These are phyloP conservation scores for Mycena haematopus DNA, from an alignment of 768 basidiomycete species.

Conservation along the genomic window DNA sequence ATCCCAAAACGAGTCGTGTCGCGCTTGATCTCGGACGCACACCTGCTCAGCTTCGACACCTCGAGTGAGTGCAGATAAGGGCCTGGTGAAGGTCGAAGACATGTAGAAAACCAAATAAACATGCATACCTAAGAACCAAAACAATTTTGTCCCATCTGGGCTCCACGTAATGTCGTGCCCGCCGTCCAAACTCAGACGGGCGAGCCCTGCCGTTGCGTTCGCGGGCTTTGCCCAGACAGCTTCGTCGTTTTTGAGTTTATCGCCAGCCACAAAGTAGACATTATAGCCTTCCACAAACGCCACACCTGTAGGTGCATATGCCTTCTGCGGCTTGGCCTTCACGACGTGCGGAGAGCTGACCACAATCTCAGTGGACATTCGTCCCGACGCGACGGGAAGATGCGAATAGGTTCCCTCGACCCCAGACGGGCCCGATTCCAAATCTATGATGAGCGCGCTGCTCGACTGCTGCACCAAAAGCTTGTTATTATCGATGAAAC, in stretches of 20 bases:
- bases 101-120: background rate
- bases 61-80: conserved; percentile 70
- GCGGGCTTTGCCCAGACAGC: conserved; percentile 74
- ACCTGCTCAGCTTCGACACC: conserved; percentile 56
- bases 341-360: conserved; percentile 41
- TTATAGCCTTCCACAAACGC: conserved; percentile 77
- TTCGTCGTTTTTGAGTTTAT: conserved; percentile 45
- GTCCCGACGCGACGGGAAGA: conserved; percentile 56
- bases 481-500: conserved; percentile 60
- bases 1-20: conserved; percentile 67
- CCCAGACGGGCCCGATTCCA: conserved; percentile 49
- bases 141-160: conserved; percentile 65
- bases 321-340: conserved; percentile 21
- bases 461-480: conserved; percentile 65
- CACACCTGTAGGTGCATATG: conserved; percentile 42
- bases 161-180: conserved; percentile 75
- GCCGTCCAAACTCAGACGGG: conserved; percentile 72
- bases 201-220: conserved; percentile 66
- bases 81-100: conserved; percentile 43
- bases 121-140: conserved; percentile 74
- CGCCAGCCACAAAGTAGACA: conserved; percentile 61
- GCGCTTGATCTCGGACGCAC: conserved; percentile 51
- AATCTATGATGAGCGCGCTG: conserved; percentile 56
- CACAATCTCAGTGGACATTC: conserved; percentile 62
- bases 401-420: conserved; percentile 55